Base-by-base conservation (phyloP, 108 stramenopile genomes). In the Discostella pseudostelligera region DNA sequence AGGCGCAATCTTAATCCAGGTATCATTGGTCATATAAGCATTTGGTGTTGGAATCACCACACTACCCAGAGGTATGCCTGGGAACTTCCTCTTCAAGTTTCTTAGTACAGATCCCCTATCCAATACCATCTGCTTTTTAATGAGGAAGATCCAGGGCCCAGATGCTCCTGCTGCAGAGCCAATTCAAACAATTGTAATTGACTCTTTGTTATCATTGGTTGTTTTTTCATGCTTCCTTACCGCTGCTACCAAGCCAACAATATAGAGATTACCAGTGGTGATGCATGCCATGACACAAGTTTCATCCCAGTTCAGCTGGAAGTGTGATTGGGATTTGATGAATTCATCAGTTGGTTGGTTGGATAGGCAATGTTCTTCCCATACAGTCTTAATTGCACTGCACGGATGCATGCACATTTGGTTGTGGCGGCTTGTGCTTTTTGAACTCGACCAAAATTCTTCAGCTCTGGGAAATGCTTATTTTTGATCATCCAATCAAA, bases 11-110 rank as follows among this genome's bases (percentile, higher is more conserved):
- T 59, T 35, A 0, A 35, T 10, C 67, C 67, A 69, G 1, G 43
- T 4, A 0, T 69, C 56, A 22, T 59, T 28, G 21, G 67, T 59
- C 67, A 69, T 59, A 43, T 59, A 69, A 0, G 57, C 43, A 37
- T 48, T 50, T 5, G 45, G 44, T 12, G 48, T 65, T 7, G 26
- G 3, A 11, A 53, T 11, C 1, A 65, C 39, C 7, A 7, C 3
- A 21, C 32, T 42, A 17, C 67, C 42, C 0, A 35, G 32, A 6
- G 50, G 50, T 0, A 28, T 4, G 0, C 5, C 1, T 0, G 26
- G 26, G 5, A 4, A 51, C 0, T 51, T 28, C 5, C 5, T 24
- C 25, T 28, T 14, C 25, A 51, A 24, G 16, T 47, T 47, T 17
- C 0, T 0, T 0, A 47, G 2, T 17, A n/a, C 14, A 17, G 0